These are phyloP conservation scores for Hypomontagnella monticulosa DNA, from an alignment of 495 filamentous ascomycete species.

Conservation along the genomic window DNA sequence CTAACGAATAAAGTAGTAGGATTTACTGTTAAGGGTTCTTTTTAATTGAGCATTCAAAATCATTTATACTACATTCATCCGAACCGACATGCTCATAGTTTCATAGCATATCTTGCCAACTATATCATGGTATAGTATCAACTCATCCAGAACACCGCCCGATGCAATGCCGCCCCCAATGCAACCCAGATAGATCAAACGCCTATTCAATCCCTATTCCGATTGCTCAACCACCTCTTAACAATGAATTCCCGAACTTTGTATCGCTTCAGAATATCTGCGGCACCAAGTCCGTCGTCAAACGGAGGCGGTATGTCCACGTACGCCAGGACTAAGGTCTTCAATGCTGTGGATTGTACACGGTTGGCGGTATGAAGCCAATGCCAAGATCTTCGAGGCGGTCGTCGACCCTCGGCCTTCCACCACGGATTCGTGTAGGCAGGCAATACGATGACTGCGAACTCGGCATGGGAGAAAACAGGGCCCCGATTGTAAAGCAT, in stretches of 20 bases:
- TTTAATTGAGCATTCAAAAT: not conserved
- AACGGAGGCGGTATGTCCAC: constrained; percentile 87
- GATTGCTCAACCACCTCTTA: constrained; percentile 84
- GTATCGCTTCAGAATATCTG: constrained; percentile 72
- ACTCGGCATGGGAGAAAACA: constrained; percentile 93
- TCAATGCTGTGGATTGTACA: constrained; percentile 87
- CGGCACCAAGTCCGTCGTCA: constrained; percentile 53
- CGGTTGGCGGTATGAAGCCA: constrained; percentile 93
- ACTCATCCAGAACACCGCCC: constrained; percentile 3
- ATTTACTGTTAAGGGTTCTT: not conserved
- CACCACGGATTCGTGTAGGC: constrained; percentile 82
- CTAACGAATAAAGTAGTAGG: not conserved
- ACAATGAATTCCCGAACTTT: constrained; percentile 83
- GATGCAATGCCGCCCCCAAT: constrained; percentile 4
- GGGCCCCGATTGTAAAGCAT: constrained; percentile 95
- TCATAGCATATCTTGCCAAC: not conserved
- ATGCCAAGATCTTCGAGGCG: constrained; percentile 74
- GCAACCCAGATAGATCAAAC: constrained; percentile 1
- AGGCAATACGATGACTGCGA: constrained; percentile 84
- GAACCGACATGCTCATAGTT: not conserved
- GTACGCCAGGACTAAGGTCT: constrained; percentile 86
- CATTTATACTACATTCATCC: not conserved
- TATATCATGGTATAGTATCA: not conserved
- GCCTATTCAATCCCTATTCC: constrained; percentile 56
- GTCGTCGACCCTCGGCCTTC: constrained; percentile 60